Evolutionary conservation across 73 alveolate genomes (phyloP).

Genomic region (Tetrahymena malaccensis): DNA sequence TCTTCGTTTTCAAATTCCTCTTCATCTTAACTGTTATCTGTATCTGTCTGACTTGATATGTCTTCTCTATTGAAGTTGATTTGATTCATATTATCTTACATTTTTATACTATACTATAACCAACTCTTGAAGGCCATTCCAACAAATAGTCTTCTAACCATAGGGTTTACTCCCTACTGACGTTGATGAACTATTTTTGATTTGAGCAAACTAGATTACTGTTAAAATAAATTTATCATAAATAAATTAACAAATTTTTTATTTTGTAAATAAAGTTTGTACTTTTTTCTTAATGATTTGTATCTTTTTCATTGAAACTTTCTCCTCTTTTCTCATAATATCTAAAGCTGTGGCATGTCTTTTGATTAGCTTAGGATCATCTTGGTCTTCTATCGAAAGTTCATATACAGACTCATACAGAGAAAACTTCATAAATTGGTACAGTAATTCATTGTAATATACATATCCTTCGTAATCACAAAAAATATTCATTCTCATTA

Average conservation of each 20-base stretch:
- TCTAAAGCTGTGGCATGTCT: not conserved
- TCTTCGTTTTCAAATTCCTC: not conserved
- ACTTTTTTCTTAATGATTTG: not conserved
- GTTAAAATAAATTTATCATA: too few species aligned
- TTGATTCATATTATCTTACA: not conserved
- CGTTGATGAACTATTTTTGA: not conserved
- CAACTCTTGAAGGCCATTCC: not conserved
- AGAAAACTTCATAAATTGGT: not conserved
- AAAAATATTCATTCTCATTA: not conserved
- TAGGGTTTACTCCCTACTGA: not conserved
- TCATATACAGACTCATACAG: not conserved
- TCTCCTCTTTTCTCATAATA: not conserved
- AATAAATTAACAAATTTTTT: not conserved
- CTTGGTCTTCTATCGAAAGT: not conserved
- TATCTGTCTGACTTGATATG: not conserved
- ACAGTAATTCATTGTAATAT: not conserved
- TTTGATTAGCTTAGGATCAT: not conserved
- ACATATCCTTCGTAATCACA: not conserved
- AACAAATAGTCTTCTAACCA: not conserved
- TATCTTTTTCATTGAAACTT: not conserved
- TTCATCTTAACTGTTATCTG: not conserved
- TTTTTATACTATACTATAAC: not conserved
- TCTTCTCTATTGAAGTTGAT: not conserved
- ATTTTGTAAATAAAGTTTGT: not conserved
- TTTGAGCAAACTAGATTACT: not conserved